phyloP scores from a whole-genome alignment of 2,329 filamentous ascomycete species.

The Cytospora chrysosperma region DNA sequence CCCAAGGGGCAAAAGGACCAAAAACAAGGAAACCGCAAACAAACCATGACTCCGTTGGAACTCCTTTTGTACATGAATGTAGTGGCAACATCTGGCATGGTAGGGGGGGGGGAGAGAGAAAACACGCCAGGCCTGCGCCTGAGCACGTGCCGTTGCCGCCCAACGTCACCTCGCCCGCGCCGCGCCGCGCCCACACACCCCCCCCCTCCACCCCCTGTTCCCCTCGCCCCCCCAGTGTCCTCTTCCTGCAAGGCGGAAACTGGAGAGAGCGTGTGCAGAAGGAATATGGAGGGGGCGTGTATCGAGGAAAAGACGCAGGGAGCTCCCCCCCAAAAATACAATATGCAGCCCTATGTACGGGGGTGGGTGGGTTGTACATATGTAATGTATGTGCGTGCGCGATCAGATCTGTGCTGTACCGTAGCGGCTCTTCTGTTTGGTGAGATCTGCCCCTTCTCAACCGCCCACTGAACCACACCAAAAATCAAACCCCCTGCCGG shows the following conservation, averaged over 20 bases:
- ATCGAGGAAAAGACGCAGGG: constrained; percentile 8
- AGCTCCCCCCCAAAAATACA: no score
- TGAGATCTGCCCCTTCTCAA: constrained; percentile 3
- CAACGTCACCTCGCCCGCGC: constrained; percentile 22
- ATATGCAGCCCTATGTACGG: constrained; percentile 24
- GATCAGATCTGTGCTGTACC: constrained; percentile 21
- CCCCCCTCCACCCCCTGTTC: constrained; percentile 2
- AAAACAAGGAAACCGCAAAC: neutral
- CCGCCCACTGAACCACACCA: neutral
- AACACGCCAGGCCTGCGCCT: constrained; percentile 12
- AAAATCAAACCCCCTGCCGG: no score
- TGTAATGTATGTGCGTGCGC: no score
- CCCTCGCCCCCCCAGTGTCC: constrained; percentile 1
- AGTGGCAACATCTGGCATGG: neutral
- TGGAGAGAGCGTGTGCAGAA: constrained; percentile 18
- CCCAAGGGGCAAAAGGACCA: constrained; percentile 28
- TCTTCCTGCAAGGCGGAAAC: constrained; percentile 1
- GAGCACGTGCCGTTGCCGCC: constrained; percentile 18
- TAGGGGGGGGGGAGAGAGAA: constrained; percentile 15
- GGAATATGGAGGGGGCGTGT: constrained; percentile 18
- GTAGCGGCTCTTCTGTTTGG: neutral
- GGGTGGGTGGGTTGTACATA: neutral
- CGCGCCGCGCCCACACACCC: no score
- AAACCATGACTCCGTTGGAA: neutral
- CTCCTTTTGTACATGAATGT: neutral